These are phyloP conservation scores for Globisporangium emineosum DNA, from an alignment of 352 stramenopile genomes.

Conservation along the genomic window DNA sequence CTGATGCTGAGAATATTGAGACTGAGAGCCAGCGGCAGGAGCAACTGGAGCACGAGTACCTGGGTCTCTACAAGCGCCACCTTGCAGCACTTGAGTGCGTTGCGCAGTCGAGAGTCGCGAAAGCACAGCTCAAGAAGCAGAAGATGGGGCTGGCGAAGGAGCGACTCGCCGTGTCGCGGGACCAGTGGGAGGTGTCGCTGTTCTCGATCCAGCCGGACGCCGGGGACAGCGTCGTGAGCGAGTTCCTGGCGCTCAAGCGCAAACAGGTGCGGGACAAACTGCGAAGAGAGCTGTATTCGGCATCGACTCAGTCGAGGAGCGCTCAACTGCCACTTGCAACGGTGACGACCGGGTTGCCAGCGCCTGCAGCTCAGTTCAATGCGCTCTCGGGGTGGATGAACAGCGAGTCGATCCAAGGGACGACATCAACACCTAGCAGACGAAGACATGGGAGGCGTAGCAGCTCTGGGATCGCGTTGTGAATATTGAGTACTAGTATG, in stretches of 20 bases:
- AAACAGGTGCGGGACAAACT: neutral
- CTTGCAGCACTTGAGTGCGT: neutral
- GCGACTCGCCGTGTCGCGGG: neutral
- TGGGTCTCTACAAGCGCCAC: neutral
- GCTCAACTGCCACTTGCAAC: neutral
- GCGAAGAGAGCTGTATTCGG: neutral
- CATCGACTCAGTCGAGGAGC: neutral
- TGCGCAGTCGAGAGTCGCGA: neutral
- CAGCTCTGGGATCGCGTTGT: no score
- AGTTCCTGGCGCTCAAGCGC: neutral
- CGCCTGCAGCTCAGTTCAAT: neutral
- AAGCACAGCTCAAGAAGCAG: neutral
- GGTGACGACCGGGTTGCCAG: neutral
- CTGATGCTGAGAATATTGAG: neutral
- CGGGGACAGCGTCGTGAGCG: neutral
- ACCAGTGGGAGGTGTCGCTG: neutral
- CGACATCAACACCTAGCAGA: no score
- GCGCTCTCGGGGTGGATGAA: neutral
- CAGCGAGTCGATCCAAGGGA: no score
- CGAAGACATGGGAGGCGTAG: no score
- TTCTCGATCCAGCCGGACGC: neutral
- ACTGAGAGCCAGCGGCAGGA: neutral
- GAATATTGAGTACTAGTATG: no score
- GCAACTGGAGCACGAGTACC: neutral
- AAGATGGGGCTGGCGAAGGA: neutral